phyloP scores from a whole-genome alignment of 164 flowering plant species.

The Aristolochia californica region DNA sequence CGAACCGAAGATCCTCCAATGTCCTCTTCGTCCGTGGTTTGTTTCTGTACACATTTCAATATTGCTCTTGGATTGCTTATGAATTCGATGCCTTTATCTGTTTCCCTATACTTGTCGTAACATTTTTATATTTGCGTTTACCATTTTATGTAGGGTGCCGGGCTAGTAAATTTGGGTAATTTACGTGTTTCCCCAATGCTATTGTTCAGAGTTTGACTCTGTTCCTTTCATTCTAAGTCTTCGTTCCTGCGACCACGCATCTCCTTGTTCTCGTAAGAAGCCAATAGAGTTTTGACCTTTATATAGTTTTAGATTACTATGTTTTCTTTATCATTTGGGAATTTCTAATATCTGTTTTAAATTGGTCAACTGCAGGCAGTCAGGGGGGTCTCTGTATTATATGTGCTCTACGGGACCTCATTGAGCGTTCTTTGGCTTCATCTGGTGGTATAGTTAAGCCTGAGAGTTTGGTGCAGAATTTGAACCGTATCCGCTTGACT shows the following conservation, averaged over 20 bases:
- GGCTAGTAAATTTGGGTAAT: slow-evolving; percentile 68
- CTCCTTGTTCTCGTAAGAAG: slow-evolving; percentile 23
- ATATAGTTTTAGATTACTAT: no score
- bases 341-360: background rate
- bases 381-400: slow-evolving; percentile 44
- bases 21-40: no score
- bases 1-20: no score
- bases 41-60: no score
- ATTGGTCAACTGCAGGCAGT: slow-evolving; percentile 29
- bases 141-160: slow-evolving; percentile 53
- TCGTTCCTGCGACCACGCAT: slow-evolving; percentile 23
- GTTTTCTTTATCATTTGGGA: no score
- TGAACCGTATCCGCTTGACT: slow-evolving; percentile 35
- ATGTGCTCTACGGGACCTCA: slow-evolving; percentile 42
- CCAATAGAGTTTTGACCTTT: no score
- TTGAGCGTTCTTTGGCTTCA: slow-evolving; percentile 33
- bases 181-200: slow-evolving; percentile 73
- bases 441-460: slow-evolving; percentile 36
- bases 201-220: slow-evolving; percentile 77
- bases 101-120: background rate
- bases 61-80: background rate
- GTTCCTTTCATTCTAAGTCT: slow-evolving; percentile 57
- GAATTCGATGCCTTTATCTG: background rate
- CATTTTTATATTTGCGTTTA: no score
- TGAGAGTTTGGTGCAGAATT: slow-evolving; percentile 37